A percentile compares a stretch with the other conserved stretches of the same genome.
Conservation (phyloP, 164 flowering plant genomes). For the Piper longum region DNA sequence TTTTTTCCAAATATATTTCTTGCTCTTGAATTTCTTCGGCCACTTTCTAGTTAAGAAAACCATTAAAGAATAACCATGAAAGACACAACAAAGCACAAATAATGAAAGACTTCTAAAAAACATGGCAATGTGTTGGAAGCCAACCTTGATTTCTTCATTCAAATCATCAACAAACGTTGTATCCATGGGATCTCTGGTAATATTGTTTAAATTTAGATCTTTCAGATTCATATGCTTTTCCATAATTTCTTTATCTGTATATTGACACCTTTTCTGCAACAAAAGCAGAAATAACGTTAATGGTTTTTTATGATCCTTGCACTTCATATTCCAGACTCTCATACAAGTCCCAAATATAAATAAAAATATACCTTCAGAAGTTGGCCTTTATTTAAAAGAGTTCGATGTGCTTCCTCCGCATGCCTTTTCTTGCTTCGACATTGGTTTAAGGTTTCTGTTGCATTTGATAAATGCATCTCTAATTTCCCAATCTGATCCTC, state of each 20-base stretch:
- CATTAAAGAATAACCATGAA: constrained; percentile 2
- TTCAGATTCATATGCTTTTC: constrained; percentile 31
- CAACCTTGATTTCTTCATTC: constrained; percentile 50
- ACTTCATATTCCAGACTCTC: not conserved
- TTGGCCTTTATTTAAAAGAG: constrained; percentile 19
- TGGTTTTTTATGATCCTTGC: not conserved
- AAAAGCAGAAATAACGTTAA: not conserved
- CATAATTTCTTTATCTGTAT: constrained; percentile 34
- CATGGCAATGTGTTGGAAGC: constrained; percentile 15
- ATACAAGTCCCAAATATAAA: not conserved
- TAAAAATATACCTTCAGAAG: constrained; percentile 34
- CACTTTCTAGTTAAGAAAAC: constrained; percentile 30
- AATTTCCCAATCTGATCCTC: constrained; percentile 48
- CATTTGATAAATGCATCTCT: constrained; percentile 26
- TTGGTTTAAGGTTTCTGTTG: constrained; percentile 20
- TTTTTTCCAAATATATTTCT: constrained; percentile 24
- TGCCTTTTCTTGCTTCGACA: constrained; percentile 33
- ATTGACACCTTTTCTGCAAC: constrained; percentile 36
- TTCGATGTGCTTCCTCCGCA: constrained; percentile 24
- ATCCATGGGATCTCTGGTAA: constrained; percentile 26
- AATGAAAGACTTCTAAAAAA: no score
- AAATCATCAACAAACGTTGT: constrained; percentile 58
- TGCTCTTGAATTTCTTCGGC: constrained; percentile 41
- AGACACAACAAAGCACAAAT: not conserved
- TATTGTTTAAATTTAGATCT: constrained; percentile 41